Evolutionary conservation across 805 yeast genomes (phyloP), one percentile per base, ranked within the genome.

Genomic region (Candida hungchunana): DNA sequence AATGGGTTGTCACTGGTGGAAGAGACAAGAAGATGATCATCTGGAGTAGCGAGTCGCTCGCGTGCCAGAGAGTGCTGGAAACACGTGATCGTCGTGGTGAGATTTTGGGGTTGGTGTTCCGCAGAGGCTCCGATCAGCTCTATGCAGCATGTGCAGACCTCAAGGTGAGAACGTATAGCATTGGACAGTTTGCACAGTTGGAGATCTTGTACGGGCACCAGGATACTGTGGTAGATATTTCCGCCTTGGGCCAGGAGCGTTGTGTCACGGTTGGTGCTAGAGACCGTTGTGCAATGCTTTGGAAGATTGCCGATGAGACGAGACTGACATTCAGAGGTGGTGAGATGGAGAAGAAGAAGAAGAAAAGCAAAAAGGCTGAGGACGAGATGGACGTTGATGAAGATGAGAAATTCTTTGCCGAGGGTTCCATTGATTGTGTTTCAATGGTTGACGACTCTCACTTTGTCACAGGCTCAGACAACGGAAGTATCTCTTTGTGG

Each of bases 291-390:
- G 96, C 90, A 8, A 82, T 94, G 81, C 67, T 85, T 51, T 93
- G 98, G 98, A 93, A 93, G 59, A 87, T 93, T 47, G 77, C 95
- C 18, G 98, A 93, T 52, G 98, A 93, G 63, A 79, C 95, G 1
- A 77, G 97, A 55, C 73, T 93, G 51, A 88, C 96, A 0, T 90
- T 90, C 59, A 75, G 96, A 56, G 96, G 95, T 43, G 95, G 94
- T 40, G 96, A 87, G 53, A 44, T 61, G 51, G 46, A 62, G 46
- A 62, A 64, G 46, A 60, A 56, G 58, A 40, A 58, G 48, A 55
- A 48, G 39, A 59, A 51, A 41, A 58, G 48, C 39, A 59, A 48
- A 39, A 59, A 56, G 20, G 57, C 50, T 31, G 56, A 51, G 18
- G 64, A 63, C 27, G 53, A 55, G 19, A 45, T 49, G 21, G 55